phyloP scores from a whole-genome alignment of 2,329 filamentous ascomycete species.

The Calonectria henricotiae region DNA sequence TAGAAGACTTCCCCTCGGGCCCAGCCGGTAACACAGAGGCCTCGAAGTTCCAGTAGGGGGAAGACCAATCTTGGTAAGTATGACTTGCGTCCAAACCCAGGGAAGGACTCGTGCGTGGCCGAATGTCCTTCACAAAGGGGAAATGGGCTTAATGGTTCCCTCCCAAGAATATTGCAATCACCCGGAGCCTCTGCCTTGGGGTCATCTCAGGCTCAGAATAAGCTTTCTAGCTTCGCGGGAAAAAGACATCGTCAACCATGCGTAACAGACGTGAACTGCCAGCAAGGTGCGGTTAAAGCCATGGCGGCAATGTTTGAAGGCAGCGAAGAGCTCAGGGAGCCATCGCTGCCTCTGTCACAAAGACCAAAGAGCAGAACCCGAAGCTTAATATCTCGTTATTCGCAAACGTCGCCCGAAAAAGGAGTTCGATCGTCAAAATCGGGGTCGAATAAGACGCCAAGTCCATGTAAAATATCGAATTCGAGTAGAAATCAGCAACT shows the following conservation, averaged over 20 bases:
- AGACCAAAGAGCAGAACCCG: conserved; percentile 44
- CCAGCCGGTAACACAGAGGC: background rate
- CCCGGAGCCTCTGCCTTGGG: background rate
- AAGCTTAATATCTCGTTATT: conserved; percentile 45
- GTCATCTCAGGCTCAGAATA: conserved; percentile 25
- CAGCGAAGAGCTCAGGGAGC: conserved; percentile 36
- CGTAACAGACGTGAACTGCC: conserved; percentile 47
- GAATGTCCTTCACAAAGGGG: background rate
- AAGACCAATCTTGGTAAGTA: background rate
- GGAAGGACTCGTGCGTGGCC: too few species aligned
- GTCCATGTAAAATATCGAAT: conserved; percentile 23
- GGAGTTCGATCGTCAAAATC: conserved; percentile 36
- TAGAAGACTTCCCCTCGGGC: conserved; percentile 44
- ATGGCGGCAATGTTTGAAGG: conserved; percentile 71
- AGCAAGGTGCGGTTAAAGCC: conserved; percentile 61
- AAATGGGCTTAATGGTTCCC: conserved; percentile 21
- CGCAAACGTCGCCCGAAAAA: conserved; percentile 39
- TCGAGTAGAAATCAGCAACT: conserved; percentile 31
- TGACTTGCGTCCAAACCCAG: background rate
- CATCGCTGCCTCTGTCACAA: conserved; percentile 16
- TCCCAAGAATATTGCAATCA: background rate
- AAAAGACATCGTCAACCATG: conserved; percentile 37
- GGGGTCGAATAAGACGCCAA: conserved; percentile 33
- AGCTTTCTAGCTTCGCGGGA: conserved; percentile 37
- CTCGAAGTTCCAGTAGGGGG: background rate